Evolutionary conservation across 1,284 basidiomycete genomes (phyloP).

Genomic region (Irpex lacteus): DNA sequence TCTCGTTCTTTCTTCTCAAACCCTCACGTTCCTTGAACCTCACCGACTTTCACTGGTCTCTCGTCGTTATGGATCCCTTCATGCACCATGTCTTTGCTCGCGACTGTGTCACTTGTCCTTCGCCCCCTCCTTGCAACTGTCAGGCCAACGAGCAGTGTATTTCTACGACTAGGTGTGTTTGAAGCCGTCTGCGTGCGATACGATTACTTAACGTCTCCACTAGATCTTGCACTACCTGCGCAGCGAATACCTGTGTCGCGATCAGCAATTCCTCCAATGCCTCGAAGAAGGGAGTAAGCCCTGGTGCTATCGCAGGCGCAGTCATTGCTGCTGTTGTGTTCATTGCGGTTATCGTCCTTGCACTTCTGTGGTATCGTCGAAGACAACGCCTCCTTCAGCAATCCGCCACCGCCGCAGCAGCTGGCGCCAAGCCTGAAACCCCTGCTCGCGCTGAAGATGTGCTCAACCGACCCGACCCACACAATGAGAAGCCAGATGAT

Average conservation of each 20-base stretch:
- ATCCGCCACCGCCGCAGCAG: conserved; percentile 22
- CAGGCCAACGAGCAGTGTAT: conserved; percentile 52
- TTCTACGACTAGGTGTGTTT: conserved; percentile 53
- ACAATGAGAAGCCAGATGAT: conserved; percentile 52
- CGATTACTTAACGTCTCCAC: conserved; percentile 14
- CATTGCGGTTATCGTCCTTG: conserved; percentile 44
- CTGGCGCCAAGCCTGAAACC: conserved; percentile 53
- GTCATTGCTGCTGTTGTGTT: conserved; percentile 64
- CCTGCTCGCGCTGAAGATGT: conserved; percentile 74
- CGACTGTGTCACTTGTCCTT: conserved; percentile 31
- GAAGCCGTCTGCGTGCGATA: background rate
- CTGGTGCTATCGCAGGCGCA: conserved; percentile 72
- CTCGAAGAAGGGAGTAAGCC: conserved; percentile 44
- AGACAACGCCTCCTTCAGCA: conserved; percentile 30
- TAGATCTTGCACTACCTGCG: conserved; percentile 59
- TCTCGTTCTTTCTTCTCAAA: conserved; percentile 17
- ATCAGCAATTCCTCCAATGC: conserved; percentile 19
- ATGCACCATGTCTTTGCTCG: conserved; percentile 39
- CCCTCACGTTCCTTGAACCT: conserved; percentile 32
- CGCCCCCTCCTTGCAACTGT: conserved; percentile 51
- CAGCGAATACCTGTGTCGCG: conserved; percentile 45
- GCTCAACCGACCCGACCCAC: conserved; percentile 72
- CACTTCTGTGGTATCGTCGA: conserved; percentile 67
- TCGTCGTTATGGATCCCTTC: conserved; percentile 45
- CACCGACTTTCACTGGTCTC: conserved; percentile 15